phyloP scores from a whole-genome alignment of 768 basidiomycete genomes.

The Hericium rajendrae region DNA sequence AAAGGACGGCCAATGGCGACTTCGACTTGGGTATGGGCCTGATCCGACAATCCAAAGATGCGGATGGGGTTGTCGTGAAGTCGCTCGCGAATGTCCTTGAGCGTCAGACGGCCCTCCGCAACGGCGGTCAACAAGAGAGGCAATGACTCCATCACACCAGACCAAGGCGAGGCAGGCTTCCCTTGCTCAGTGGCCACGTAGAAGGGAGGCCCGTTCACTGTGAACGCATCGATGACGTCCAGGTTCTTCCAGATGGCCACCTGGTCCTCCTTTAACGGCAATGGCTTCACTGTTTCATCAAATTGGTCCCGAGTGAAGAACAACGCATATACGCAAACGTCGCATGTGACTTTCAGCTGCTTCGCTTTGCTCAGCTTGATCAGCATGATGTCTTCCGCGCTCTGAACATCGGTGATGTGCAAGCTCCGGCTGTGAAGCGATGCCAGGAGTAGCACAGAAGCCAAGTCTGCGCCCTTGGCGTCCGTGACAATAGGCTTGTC shows the following conservation, averaged over 20 bases:
- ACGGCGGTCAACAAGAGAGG: constrained; percentile 86
- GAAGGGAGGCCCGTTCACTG: constrained; percentile 80
- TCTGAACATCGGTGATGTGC: constrained; percentile 86
- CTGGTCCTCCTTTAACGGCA: constrained; percentile 74
- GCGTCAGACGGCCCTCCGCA: constrained; percentile 61
- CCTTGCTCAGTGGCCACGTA: constrained; percentile 55
- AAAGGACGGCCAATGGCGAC: constrained; percentile 77
- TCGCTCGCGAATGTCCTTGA: constrained; percentile 75
- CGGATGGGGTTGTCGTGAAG: constrained; percentile 86
- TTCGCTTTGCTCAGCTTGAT: constrained; percentile 94
- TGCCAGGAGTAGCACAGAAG: constrained; percentile 88
- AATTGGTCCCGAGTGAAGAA: constrained; percentile 80
- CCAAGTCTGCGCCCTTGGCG: constrained; percentile 84
- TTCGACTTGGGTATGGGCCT: constrained; percentile 80
- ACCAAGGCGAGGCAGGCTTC: constrained; percentile 51
- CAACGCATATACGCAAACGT: constrained; percentile 84
- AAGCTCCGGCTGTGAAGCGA: constrained; percentile 83
- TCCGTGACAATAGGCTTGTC: constrained; percentile 95
- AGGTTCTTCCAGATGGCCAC: constrained; percentile 79
- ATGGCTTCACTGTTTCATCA: constrained; percentile 37
- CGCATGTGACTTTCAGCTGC: constrained; percentile 90
- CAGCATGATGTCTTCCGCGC: constrained; percentile 76
- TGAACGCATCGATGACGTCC: constrained; percentile 80
- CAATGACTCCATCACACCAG: constrained; percentile 81
- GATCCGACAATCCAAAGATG: constrained; percentile 88